These are phyloP conservation scores for Penicillium riverlandense DNA, from an alignment of 495 filamentous ascomycete species.

Conservation along the genomic window DNA sequence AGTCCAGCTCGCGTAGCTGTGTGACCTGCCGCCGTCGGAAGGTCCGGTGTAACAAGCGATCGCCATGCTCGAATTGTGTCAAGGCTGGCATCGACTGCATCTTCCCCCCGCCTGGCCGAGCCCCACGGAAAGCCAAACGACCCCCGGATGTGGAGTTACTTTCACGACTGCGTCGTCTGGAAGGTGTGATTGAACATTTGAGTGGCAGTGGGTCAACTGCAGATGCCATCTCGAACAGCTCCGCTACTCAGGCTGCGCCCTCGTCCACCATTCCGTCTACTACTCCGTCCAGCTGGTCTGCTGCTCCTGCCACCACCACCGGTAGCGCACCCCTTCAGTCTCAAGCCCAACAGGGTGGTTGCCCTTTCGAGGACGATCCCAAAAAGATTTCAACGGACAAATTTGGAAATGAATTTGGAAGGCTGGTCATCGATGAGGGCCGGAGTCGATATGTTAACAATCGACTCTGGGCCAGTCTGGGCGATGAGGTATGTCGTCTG, in stretches of 20 bases:
- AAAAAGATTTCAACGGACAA: constrained; percentile 18
- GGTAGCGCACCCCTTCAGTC: constrained; percentile 4
- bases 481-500: constrained; percentile 59
- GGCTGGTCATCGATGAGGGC: constrained; percentile 76
- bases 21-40: constrained; percentile 79
- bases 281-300: neutral
- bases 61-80: constrained; percentile 78
- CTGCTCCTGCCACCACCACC: neutral
- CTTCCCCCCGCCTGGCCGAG: constrained; percentile 76
- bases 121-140: constrained; percentile 60
- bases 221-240: constrained; percentile 3
- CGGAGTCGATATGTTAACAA: constrained; percentile 82
- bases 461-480: constrained; percentile 82
- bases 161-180: constrained; percentile 67
- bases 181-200: constrained; percentile 72
- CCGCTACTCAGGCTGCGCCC: constrained; percentile 1
- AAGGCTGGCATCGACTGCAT: constrained; percentile 73
- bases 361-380: constrained; percentile 21
- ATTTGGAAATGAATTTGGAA: constrained; percentile 65
- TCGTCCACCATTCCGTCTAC: constrained; percentile 1
- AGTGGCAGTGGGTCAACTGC: constrained; percentile 30
- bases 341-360: constrained; percentile 10
- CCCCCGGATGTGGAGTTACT: constrained; percentile 71
- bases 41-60: constrained; percentile 79
- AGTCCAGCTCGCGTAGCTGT: constrained; percentile 62